Percentiles rank a stretch among this genome's conserved stretches.
phyloP scores from a whole-genome alignment of 768 basidiomycete species.

The Rhodocollybia butyracea region DNA sequence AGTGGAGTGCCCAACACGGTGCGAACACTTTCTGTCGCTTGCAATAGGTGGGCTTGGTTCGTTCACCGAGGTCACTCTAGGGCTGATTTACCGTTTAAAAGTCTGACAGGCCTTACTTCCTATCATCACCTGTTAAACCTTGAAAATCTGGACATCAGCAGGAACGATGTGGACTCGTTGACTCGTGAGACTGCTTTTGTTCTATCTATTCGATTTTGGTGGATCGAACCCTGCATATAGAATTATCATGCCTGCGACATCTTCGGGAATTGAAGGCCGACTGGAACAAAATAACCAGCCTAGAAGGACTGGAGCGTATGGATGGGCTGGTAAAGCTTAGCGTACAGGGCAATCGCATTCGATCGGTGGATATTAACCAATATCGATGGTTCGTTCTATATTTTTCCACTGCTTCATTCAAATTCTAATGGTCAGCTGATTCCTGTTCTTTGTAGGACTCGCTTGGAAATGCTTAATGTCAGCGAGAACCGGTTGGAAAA shows the following conservation, averaged over 20 bases:
- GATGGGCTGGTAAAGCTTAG: conserved; percentile 84
- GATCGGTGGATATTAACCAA: conserved; percentile 52
- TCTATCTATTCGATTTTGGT: neutral
- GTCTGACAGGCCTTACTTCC: conserved; percentile 83
- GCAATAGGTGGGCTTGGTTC: conserved; percentile 54
- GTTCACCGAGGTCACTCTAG: neutral
- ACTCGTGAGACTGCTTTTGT: conserved; percentile 56
- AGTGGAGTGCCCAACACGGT: conserved; percentile 72
- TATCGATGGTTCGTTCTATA: conserved; percentile 62
- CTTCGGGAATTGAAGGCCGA: conserved; percentile 90
- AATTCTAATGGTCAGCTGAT: conserved; percentile 8
- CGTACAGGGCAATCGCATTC: conserved; percentile 70
- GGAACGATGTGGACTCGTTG: conserved; percentile 86
- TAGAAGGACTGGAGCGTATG: conserved; percentile 77
- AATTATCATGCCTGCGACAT: conserved; percentile 79
- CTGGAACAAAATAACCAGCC: conserved; percentile 68
- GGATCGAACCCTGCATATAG: conserved; percentile 36
- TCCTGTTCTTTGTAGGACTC: conserved; percentile 38
- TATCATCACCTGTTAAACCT: conserved; percentile 85
- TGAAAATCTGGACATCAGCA: conserved; percentile 86
- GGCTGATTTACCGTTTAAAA: conserved; percentile 26
- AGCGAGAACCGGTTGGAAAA: conserved; percentile 67
- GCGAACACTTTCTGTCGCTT: conserved; percentile 74
- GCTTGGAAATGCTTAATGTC: conserved; percentile 80
- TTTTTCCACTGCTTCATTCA: conserved; percentile 1